phyloP scores from a whole-genome alignment of 768 basidiomycete genomes.

The Amanita jacksonii region DNA sequence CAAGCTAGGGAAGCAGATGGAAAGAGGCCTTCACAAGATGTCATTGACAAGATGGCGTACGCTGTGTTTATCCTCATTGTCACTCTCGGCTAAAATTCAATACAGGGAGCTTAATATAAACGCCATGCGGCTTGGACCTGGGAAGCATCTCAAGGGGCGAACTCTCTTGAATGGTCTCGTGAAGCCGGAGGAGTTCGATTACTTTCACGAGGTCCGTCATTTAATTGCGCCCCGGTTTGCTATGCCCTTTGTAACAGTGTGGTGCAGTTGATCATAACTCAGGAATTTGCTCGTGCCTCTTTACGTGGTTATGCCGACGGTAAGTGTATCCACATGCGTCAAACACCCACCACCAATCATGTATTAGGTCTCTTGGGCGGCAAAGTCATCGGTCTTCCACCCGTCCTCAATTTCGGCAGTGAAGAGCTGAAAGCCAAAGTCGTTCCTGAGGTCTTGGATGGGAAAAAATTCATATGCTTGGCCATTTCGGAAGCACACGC shows the following conservation, averaged over 20 bases:
- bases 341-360: slow-evolving; percentile 14
- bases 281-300: slow-evolving; percentile 64
- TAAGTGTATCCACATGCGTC: slow-evolving; percentile 13
- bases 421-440: slow-evolving; percentile 49
- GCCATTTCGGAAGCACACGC: slow-evolving; percentile 89
- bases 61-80: slow-evolving; percentile 21
- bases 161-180: slow-evolving; percentile 76
- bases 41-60: slow-evolving; percentile 84
- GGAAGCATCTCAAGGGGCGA: slow-evolving; percentile 81
- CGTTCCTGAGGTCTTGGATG: slow-evolving; percentile 58
- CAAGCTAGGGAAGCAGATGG: slow-evolving; percentile 77
- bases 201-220: slow-evolving; percentile 66
- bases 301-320: slow-evolving; percentile 83
- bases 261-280: slow-evolving; percentile 64
- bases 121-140: slow-evolving; percentile 92
- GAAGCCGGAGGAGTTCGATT: slow-evolving; percentile 81
- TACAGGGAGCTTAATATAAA: slow-evolving; percentile 58
- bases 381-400: slow-evolving; percentile 79
- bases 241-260: neutral
- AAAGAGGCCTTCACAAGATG: slow-evolving; percentile 68
- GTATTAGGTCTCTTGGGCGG: slow-evolving; percentile 55
- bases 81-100: slow-evolving; percentile 46
- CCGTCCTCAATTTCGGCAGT: slow-evolving; percentile 82
- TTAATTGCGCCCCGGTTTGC: neutral
- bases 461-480: slow-evolving; percentile 78